These are phyloP conservation scores for Mucor racemosus DNA, from an alignment of 371 early-diverging fungal genomes.

Conservation along the genomic window DNA sequence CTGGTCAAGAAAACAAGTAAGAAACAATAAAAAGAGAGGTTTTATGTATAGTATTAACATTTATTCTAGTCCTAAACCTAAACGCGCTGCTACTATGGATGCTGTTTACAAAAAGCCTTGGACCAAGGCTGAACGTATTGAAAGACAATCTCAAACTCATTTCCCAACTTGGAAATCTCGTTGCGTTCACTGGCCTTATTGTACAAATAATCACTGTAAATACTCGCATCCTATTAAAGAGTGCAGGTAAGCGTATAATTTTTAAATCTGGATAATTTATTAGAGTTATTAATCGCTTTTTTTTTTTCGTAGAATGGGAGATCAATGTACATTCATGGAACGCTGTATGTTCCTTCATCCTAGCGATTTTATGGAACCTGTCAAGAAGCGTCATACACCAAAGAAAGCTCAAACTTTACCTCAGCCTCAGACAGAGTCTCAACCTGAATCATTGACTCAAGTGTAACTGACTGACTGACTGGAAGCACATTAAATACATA, in stretches of 20 bases:
- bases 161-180: conserved; percentile 52
- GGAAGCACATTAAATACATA: no score
- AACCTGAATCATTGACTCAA: not conserved
- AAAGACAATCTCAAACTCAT: conserved; percentile 43
- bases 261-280: no score
- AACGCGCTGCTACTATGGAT: conserved; percentile 5
- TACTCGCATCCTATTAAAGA: conserved; percentile 55
- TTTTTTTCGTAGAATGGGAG: conserved; percentile 45
- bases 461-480: conserved; percentile 2
- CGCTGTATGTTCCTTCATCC: conserved; percentile 61
- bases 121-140: conserved; percentile 41
- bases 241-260: conserved; percentile 50
- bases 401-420: not conserved
- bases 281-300: not conserved
- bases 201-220: conserved; percentile 68
- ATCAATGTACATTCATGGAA: conserved; percentile 46
- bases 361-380: conserved; percentile 35
- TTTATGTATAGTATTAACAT: not conserved
- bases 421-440: not conserved
- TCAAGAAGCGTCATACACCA: conserved; percentile 8
- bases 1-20: conserved; percentile 55
- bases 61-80: conserved; percentile 7
- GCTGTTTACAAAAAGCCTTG: conserved; percentile 26
- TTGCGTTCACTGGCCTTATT: conserved; percentile 62
- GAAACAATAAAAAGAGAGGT: not conserved